Conservation (phyloP, 805 yeast genomes). For the Candida khao-thaluensis region DNA sequence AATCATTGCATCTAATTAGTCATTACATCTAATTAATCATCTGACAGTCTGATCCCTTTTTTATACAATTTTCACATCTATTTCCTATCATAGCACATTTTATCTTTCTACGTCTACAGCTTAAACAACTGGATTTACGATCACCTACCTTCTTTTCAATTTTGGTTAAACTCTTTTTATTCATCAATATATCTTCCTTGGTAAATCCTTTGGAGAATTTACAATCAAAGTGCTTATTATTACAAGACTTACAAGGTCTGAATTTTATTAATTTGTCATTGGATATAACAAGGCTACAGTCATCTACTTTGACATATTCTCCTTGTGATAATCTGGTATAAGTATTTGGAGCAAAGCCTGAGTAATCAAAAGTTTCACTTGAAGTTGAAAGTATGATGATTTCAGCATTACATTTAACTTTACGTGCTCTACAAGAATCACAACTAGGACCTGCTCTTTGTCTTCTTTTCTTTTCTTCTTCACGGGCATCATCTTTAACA, state of each 20-base stretch:
- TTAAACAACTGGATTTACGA: conserved; percentile 39
- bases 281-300: conserved; percentile 18
- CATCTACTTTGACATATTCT: conserved; percentile 9
- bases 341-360: conserved; percentile 8
- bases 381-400: conserved; percentile 37
- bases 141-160: conserved; percentile 12
- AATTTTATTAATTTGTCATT: conserved; percentile 46
- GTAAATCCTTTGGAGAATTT: conserved; percentile 65
- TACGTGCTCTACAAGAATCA: conserved; percentile 65
- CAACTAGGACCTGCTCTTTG: conserved; percentile 77
- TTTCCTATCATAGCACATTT: conserved; percentile 37
- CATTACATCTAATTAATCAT: conserved; percentile 2
- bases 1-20: no score
- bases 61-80: conserved; percentile 42
- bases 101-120: conserved; percentile 44
- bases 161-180: conserved; percentile 22
- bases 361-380: conserved; percentile 5
- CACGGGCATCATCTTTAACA: background rate
- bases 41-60: conserved; percentile 34
- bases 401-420: conserved; percentile 73
- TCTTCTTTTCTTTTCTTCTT: conserved; percentile 35
- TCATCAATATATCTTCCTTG: conserved; percentile 52
- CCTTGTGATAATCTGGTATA: conserved; percentile 8
- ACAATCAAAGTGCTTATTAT: conserved; percentile 45
- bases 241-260: conserved; percentile 56